Conservation (phyloP, 345 rosid genomes). For the Pseudoturritis turrita region DNA sequence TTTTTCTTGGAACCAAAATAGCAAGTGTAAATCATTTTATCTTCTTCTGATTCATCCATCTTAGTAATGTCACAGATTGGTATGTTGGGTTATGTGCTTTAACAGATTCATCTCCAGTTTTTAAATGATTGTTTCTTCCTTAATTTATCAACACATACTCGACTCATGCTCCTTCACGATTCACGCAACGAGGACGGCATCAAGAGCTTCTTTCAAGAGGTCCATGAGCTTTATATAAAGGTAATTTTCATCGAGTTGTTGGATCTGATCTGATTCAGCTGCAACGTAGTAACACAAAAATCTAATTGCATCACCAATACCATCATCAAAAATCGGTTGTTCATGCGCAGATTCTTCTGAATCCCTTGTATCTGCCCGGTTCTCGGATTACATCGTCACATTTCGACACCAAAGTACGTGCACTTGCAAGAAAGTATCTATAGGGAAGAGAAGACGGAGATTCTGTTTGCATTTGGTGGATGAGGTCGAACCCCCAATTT, state of each 20-base stretch:
- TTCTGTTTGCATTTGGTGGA: not conserved
- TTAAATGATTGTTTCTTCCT: constrained; percentile 31
- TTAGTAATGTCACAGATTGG: not conserved
- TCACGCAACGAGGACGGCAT: constrained; percentile 95
- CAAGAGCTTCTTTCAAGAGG: constrained; percentile 67
- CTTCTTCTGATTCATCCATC: not conserved
- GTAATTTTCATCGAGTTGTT: constrained; percentile 7
- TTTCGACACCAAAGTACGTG: constrained; percentile 92
- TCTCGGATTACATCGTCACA: constrained; percentile 84
- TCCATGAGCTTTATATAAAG: constrained; percentile 39
- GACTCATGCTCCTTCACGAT: constrained; percentile 95
- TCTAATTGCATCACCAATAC: not conserved
- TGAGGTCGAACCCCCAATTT: not conserved
- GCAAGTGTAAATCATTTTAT: not conserved
- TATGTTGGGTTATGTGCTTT: not conserved
- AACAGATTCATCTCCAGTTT: not conserved
- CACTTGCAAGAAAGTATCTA: constrained; percentile 86
- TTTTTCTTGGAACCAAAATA: not conserved
- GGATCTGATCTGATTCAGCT: not conserved
- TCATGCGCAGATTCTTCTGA: constrained; percentile 68
- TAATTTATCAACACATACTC: constrained; percentile 62
- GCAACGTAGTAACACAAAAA: not conserved
- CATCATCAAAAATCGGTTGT: not conserved
- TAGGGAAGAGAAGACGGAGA: constrained; percentile 32
- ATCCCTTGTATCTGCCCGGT: constrained; percentile 89